Evolutionary conservation across 139 green algal genomes (phyloP), one percentile per base, ranked within the genome.

Genomic region (Tetraselmis striata): DNA sequence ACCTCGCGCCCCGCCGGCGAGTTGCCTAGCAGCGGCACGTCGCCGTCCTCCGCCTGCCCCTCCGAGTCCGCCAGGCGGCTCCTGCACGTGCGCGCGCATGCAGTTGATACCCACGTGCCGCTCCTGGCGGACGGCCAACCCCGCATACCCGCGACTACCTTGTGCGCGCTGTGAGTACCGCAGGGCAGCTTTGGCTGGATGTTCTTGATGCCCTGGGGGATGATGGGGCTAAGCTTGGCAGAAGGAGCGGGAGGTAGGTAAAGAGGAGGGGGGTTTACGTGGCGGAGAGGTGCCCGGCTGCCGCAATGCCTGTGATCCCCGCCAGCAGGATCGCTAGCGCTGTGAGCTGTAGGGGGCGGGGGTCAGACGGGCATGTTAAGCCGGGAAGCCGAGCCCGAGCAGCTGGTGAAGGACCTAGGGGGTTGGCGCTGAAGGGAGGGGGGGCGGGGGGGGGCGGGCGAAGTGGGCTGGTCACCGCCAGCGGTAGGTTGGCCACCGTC

Each of bases 301-400:
- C 45, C 18, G 45, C 45, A 18, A 67, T 67, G 18, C 45, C 45
- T 67, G 45, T 67, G 2, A 85, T 79, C 31, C 84, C 84, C 0
- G 26, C 78, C 0, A 87, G 26, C n/a, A 87, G 80, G 24, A 87
- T 59, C 2, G 79, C 59, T 31, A 87, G 77, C 2, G 31, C 84
- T 0, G 78, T 58, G 0, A 67, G 5, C 45, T 67, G 45, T 5
- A 67, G 5, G 45, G n/a, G n/a, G n/a, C n/a, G n/a, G n/a, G n/a
- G n/a, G n/a, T n/a, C n/a, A n/a, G n/a, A n/a, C n/a, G n/a, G n/a
- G n/a, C n/a, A n/a, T n/a, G n/a, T n/a, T n/a, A n/a, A n/a, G n/a
- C n/a, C n/a, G n/a, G n/a, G n/a, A n/a, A n/a, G n/a, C n/a, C n/a
- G n/a, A n/a, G n/a, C n/a, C n/a, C n/a, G n/a, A n/a, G n/a, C n/a